Base-by-base conservation (phyloP, 2,329 filamentous ascomycete species). In the Arthrobotrys conoides region DNA sequence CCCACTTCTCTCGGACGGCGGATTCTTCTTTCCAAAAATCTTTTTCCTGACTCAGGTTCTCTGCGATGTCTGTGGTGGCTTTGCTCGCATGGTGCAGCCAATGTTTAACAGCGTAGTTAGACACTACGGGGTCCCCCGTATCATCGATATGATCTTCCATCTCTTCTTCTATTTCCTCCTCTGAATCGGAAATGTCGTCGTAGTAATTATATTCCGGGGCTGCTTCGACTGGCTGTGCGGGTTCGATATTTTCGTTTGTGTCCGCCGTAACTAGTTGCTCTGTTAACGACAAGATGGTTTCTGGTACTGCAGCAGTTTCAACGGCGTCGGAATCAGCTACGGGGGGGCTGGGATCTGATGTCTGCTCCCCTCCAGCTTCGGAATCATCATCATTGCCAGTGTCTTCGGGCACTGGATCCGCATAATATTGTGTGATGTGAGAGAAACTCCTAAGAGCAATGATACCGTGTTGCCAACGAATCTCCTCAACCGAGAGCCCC, bases 71-170 rank as follows among this genome's bases (percentile, higher is more conserved):
- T 3, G 82, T 76, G 0, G 85, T 86, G 18, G 85, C 85, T 61
- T 85, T 85, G 49, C 84, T 84, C 1, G 84, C 85, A 64, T 86
- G 85, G 5, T 83, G 81, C 2, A 86, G 81, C 85, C 85, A 86
- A 41, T 86, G 80, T 59, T 85, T 86, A 3, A 86, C 83, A 3
- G 85, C 83, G 20, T 86, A 86, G 6, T 82, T 80, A 18, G 84
- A 64, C n/a, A 82, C 84, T 14, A 76, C 81, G 2, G 82, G 81
- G 3, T 75, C 77, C 0, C 83, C 22, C 24, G 22, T 33, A 12
- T 53, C 44, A 16, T 53, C 51, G 10, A 24, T 22, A 33, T 71
- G 67, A 8, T 64, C 53, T 5, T 64, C 59, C 5, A 16, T 46
- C n/a, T 77, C 51, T 4, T 63, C 49, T 4, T 63, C 49, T n/a